phyloP scores from a whole-genome alignment of 148 eudicot genomes.

The Chenopodium suecicum region DNA sequence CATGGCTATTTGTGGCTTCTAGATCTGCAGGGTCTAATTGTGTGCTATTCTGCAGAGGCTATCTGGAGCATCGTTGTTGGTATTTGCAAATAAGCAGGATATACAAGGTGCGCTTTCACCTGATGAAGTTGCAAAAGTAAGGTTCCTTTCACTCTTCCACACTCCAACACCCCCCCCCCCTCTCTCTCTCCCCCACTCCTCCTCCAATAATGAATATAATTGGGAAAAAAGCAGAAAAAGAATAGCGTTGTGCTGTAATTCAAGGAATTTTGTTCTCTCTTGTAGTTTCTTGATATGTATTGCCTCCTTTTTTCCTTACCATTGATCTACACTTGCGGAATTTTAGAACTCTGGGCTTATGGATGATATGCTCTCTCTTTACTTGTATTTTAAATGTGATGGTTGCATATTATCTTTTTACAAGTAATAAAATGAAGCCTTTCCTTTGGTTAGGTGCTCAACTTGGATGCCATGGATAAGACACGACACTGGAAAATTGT shows the following conservation, averaged over 20 bases:
- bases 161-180: too few species aligned
- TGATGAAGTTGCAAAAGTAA: slow-evolving; percentile 80
- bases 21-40: neutral
- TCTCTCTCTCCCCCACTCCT: neutral
- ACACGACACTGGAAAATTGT: slow-evolving; percentile 89
- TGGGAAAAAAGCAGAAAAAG: neutral
- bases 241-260: neutral
- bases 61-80: slow-evolving; percentile 81
- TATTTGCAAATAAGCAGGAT: slow-evolving; percentile 97
- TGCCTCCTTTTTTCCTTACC: neutral
- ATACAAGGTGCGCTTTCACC: slow-evolving; percentile 92
- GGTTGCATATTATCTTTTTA: neutral
- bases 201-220: neutral
- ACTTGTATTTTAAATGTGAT: neutral
- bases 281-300: neutral
- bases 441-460: slow-evolving; percentile 59
- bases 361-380: neutral
- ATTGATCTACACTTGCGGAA: neutral
- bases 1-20: neutral
- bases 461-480: slow-evolving; percentile 86
- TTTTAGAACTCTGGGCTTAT: neutral
- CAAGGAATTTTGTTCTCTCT: neutral
- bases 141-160: neutral
- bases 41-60: slow-evolving; percentile 54
- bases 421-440: neutral